Percentiles rank a stretch among this genome's conserved stretches.
Conservation (phyloP, 2,329 filamentous ascomycete genomes). For the Fusarium sp. region DNA sequence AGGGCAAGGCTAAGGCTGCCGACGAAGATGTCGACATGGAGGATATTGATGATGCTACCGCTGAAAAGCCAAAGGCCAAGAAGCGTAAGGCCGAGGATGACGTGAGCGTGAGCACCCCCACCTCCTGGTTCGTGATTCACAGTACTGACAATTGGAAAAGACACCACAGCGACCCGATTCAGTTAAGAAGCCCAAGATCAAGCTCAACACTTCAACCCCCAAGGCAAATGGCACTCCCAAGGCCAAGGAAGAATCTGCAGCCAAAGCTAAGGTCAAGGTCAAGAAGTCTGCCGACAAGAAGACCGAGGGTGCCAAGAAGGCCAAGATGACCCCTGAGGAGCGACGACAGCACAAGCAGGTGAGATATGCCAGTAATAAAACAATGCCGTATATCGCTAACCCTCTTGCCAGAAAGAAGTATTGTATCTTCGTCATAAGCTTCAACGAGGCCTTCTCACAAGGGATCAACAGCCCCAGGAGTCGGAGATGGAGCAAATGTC, state of each 20-base stretch:
- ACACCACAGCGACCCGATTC: conserved; percentile 71
- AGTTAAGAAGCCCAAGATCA: conserved; percentile 77
- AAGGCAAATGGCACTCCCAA: conserved; percentile 55
- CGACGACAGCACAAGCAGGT: conserved; percentile 71
- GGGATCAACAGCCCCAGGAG: conserved; percentile 86
- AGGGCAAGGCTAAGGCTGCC: conserved; percentile 64
- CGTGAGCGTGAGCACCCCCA: conserved; percentile 59
- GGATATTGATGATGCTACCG: conserved; percentile 67
- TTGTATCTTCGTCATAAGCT: conserved; percentile 93
- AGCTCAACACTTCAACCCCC: conserved; percentile 65
- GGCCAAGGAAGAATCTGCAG: conserved; percentile 64
- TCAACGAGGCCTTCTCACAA: conserved; percentile 90
- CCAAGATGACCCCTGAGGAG: conserved; percentile 69
- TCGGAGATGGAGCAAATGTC: conserved; percentile 85
- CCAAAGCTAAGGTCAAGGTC: conserved; percentile 66
- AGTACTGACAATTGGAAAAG: conserved; percentile 52
- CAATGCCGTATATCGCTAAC: conserved; percentile 50
- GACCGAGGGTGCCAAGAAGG: conserved; percentile 65
- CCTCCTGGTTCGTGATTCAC: not conserved
- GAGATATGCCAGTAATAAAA: conserved; percentile 42
- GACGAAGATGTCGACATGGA: conserved; percentile 72
- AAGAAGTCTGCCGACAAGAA: conserved; percentile 72
- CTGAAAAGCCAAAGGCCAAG: conserved; percentile 72
- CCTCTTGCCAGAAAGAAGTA: conserved; percentile 73
- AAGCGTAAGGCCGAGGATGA: conserved; percentile 92